Conservation (phyloP, 805 yeast genomes). For the Tetrapisispora namnaoensis region DNA sequence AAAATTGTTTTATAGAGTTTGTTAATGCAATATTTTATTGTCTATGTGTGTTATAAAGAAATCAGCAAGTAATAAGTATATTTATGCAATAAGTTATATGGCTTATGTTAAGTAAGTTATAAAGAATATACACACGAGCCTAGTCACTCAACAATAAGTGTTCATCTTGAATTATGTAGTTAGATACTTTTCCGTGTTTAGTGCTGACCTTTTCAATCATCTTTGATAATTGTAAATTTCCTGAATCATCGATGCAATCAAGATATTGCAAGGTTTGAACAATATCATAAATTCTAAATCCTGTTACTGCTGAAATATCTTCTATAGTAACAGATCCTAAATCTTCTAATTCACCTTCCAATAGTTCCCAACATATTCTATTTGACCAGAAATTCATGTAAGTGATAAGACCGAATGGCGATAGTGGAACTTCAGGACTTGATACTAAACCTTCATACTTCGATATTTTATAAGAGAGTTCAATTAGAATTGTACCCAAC, state of each 20-base stretch:
- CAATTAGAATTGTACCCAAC: slow-evolving; percentile 71
- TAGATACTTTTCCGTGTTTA: slow-evolving; percentile 1
- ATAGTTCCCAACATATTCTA: slow-evolving; percentile 35
- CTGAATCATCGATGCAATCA: slow-evolving; percentile 31
- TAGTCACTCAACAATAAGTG: slow-evolving; percentile 21
- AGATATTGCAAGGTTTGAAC: slow-evolving; percentile 49
- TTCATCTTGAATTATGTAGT: slow-evolving; percentile 17
- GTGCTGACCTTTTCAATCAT: not conserved
- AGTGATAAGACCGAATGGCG: slow-evolving; percentile 67
- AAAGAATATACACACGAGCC: not conserved
- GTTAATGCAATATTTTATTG: too few relatives aligned
- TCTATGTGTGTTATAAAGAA: not conserved
- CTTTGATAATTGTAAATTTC: not conserved
- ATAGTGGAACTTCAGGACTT: slow-evolving; percentile 89
- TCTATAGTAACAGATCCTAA: slow-evolving; percentile 33
- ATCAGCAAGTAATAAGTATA: not conserved
- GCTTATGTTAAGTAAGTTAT: not conserved
- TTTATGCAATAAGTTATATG: not conserved
- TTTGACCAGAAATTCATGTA: slow-evolving; percentile 72
- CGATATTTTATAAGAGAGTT: slow-evolving; percentile 73
- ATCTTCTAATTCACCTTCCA: slow-evolving; percentile 33
- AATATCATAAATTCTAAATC: slow-evolving; percentile 55
- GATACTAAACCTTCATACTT: slow-evolving; percentile 52
- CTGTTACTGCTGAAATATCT: slow-evolving; percentile 45
- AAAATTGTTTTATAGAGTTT: too few relatives aligned